Percentiles rank a stretch among this genome's conserved stretches.
phyloP scores from a whole-genome alignment of 2,329 filamentous ascomycete species.

The Colletotrichum tanaceti region DNA sequence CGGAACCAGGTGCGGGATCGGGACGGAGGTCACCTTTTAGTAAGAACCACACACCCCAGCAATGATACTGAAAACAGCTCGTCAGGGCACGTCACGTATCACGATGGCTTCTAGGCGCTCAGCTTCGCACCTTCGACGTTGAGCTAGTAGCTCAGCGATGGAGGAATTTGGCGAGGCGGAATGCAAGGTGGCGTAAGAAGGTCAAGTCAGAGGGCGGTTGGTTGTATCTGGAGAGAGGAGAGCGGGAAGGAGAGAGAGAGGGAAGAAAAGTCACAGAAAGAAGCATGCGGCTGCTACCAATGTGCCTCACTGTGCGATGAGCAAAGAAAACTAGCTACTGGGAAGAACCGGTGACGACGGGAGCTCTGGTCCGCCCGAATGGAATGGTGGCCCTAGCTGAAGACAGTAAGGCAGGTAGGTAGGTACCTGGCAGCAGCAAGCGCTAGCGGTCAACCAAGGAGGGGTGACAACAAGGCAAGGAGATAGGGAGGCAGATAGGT shows the following conservation, averaged over 20 bases:
- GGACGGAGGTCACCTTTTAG: constrained; percentile 36
- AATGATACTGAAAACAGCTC: constrained; percentile 33
- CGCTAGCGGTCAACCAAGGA: constrained; percentile 9
- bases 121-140: constrained; percentile 14
- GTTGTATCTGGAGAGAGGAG: not conserved
- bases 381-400: constrained; percentile 10
- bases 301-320: constrained; percentile 16
- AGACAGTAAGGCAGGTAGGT: not conserved
- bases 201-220: not conserved
- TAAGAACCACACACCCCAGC: constrained; percentile 38
- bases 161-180: constrained; percentile 5
- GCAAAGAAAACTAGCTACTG: constrained; percentile 20
- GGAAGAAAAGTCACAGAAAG: not conserved
- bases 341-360: constrained; percentile 12
- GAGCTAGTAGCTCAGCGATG: not conserved
- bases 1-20: constrained; percentile 25
- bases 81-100: constrained; percentile 37
- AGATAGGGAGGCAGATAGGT: not conserved
- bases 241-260: not conserved
- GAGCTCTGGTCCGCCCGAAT: constrained; percentile 29
- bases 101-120: constrained; percentile 34
- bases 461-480: constrained; percentile 14
- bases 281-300: constrained; percentile 5
- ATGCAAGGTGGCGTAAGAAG: constrained; percentile 17
- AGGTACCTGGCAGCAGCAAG: constrained; percentile 1